Evolutionary conservation across 257 asterid species (phyloP), one percentile per base, ranked within the genome.

Genomic region (Datura wrightii): DNA sequence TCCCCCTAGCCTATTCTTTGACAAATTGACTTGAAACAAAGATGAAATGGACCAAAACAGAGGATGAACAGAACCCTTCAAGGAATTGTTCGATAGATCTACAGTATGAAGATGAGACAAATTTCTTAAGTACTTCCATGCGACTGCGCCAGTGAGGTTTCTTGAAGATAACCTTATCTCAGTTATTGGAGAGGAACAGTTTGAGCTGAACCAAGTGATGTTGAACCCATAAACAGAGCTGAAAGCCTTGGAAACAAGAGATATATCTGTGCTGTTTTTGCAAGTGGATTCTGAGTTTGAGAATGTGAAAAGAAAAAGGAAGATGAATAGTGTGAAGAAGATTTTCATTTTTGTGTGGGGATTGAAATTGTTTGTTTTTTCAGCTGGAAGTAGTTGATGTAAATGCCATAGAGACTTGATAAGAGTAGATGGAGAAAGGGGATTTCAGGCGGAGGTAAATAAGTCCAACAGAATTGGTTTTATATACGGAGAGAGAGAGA

Each of bases 1-100:
- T 31, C 97, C 98, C 41, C 99, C 99, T 36, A 94, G 89, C 39
- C 90, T 87, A 92, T 96, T 96, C 34, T 44, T 79, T 24, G 99
- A 91, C 66, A 96, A 89, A 82, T 94, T 85, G 84, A 96, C 85
- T 79, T 93, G 88, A 1, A 80, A 84, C 44, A 96, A 87, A 65
- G 83, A 84, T 19, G 97, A 95, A 8, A 91, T 92, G 34, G 83
- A 42, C 98, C 97, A 96, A 1, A 96, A 34, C n/a, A 79, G 13
- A 1, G 89, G 50, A 13, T 97, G 90, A 80, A 96, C 90, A 56
- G 90, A 82, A 85, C 99, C 99, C 31, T 92, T 83, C 37, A 96
- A 84, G 8, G 88, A 90, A 41, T 96, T 96, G 83, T 84, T 79
- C 80, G 99, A 96, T 89, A 96, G 98, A 90, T 96, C 94, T 79